Evolutionary conservation across 257 asterid species (phyloP).

Genomic region (Solanum ahanhuiri): DNA sequence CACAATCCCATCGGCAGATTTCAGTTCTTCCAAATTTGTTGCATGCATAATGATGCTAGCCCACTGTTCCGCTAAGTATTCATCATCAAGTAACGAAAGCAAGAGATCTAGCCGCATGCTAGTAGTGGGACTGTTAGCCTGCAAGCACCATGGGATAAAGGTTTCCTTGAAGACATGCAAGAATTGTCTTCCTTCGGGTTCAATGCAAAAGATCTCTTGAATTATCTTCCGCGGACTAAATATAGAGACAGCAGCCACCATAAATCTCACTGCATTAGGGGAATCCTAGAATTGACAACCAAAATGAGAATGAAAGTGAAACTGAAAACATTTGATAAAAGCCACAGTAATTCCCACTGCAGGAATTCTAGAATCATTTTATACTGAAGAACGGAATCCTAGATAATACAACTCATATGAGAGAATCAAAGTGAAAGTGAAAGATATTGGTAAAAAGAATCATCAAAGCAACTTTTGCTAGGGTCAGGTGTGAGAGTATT

Average conservation of each 20-base stretch:
- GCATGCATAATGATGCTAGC: conserved; percentile 45
- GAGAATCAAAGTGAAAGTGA: not conserved
- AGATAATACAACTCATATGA: not conserved
- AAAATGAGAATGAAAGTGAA: conserved; percentile 4
- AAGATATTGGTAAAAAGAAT: not conserved
- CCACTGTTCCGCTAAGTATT: conserved; percentile 76
- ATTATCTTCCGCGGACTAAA: conserved; percentile 71
- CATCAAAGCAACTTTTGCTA: not conserved
- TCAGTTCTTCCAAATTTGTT: conserved; percentile 25
- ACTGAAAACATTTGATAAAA: not conserved
- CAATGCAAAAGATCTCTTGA: conserved; percentile 42
- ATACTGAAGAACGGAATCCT: not conserved
- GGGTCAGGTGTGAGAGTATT: not conserved
- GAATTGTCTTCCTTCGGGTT: conserved; percentile 37
- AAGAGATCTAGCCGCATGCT: conserved; percentile 64
- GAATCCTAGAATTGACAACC: conserved; percentile 55
- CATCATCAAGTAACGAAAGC: conserved; percentile 77
- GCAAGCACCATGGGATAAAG: conserved; percentile 81
- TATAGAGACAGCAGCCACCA: conserved; percentile 42
- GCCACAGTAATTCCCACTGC: not conserved
- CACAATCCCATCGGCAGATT: conserved; percentile 16
- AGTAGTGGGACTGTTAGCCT: conserved; percentile 27
- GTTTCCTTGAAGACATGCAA: conserved; percentile 45
- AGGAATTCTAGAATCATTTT: not conserved
- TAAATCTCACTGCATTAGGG: conserved; percentile 52